Evolutionary conservation across 257 asterid genomes (phyloP), one percentile per base, ranked within the genome.

Genomic region (Schizonepeta tenuifolia): DNA sequence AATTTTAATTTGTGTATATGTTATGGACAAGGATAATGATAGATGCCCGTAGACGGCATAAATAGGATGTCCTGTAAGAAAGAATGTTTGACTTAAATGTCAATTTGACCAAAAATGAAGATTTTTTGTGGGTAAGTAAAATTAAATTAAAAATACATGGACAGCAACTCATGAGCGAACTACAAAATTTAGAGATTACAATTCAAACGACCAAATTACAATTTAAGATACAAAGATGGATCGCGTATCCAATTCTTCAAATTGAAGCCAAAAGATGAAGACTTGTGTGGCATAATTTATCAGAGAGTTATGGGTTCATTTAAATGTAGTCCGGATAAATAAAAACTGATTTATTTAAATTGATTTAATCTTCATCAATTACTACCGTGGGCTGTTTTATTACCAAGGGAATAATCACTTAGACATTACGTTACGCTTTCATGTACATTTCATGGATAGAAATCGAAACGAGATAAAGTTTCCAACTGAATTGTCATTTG

Each of bases 21-120:
- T 12, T 35, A 2, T 4, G 13, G 56, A 50, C 17, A 50, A 63
- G 24, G 60, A 41, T 54, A 26, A 75, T 38, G 69, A 67, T 66
- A 22, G 61, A 59, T 8, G 57, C 38, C 12, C 38, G 51, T 18
- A 21, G 54, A 40, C 36, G 69, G 44, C 50, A 38, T 54, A 28
- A 62, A 54, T 41, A 6, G 56, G 36, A 0, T 47, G 56, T 41
- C 17, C 9, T 65, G 20, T 1, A 20, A 38, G 17, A 73, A 49
- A 50, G 71, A 63, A 59, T 22, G 65, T 75, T 74, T 18, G 64
- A 38, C 63, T 67, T 68, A 49, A 67, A 67, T 56, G 58, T 40
- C 69, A 57, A 38, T 50, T 68, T 59, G 71, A 50, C 75, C 33
- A 44, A 43, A 55, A 31, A 9, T 31, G n/a, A n/a, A n/a, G n/a